Conservation (phyloP, 306 rosid genomes). For the Urtica urens region DNA sequence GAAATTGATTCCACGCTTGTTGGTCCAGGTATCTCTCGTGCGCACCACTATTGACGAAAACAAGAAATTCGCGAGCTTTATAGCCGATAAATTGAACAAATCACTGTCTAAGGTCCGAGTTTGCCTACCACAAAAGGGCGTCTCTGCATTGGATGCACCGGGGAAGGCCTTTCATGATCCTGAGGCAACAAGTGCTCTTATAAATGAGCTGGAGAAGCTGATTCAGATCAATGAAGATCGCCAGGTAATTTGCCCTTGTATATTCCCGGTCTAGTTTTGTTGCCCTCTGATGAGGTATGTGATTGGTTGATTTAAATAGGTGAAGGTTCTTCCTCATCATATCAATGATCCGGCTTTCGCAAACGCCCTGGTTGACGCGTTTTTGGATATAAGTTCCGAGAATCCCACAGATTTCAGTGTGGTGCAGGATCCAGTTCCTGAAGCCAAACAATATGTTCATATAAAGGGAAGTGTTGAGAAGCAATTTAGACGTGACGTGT, state of each 20-base stretch:
- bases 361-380: conserved; percentile 65
- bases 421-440: conserved; percentile 23
- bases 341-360: conserved; percentile 74
- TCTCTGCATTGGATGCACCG: conserved; percentile 83
- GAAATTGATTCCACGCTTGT: conserved; percentile 8
- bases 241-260: conserved; percentile 34
- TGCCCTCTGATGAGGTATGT: conserved; percentile 4
- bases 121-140: conserved; percentile 79
- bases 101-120: conserved; percentile 53
- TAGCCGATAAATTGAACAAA: conserved; percentile 63
- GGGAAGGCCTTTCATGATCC: conserved; percentile 74
- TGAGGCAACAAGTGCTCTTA: conserved; percentile 52
- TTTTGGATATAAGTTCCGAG: conserved; percentile 48
- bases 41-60: conserved; percentile 74
- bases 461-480: conserved; percentile 23
- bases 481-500: conserved; percentile 21
- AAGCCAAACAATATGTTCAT: conserved; percentile 21
- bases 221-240: conserved; percentile 44
- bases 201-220: conserved; percentile 50
- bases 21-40: conserved; percentile 66
- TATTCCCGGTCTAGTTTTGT: conserved; percentile 13
- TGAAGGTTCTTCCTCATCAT: conserved; percentile 63
- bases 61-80: conserved; percentile 61
- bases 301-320: conserved; percentile 31
- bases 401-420: conserved; percentile 22